Evolutionary conservation across 345 rosid genomes (phyloP).

Genomic region (Gossypium stocksii): DNA sequence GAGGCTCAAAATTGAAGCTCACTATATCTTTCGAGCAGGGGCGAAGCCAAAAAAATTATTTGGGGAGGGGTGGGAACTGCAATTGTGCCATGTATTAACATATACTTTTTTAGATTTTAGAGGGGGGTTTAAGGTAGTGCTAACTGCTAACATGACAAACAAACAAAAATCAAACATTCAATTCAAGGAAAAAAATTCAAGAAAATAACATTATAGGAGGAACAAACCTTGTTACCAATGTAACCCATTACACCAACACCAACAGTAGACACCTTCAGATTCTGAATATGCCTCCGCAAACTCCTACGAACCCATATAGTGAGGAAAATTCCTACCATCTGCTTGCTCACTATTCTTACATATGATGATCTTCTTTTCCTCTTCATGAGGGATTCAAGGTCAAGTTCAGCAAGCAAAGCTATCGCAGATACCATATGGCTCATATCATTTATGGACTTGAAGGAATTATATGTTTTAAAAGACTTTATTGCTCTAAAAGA

Average conservation of each 20-base stretch:
- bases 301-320: constrained; percentile 89
- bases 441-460: constrained; percentile 43
- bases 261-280: constrained; percentile 77
- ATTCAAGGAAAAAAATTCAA: neutral
- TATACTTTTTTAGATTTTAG: no score
- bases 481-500: constrained; percentile 52
- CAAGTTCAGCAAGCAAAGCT: constrained; percentile 57
- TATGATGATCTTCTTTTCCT: constrained; percentile 62
- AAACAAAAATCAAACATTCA: neutral
- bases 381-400: constrained; percentile 62
- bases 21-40: neutral
- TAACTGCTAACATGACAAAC: neutral
- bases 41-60: no score
- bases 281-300: constrained; percentile 78
- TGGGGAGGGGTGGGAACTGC: no score
- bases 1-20: neutral
- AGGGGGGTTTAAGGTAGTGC: neutral
- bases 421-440: constrained; percentile 25
- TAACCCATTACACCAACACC: constrained; percentile 97
- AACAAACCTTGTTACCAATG: constrained; percentile 88
- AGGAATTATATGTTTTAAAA: constrained; percentile 52
- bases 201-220: constrained; percentile 15
- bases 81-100: no score
- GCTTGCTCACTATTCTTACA: constrained; percentile 80
- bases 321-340: constrained; percentile 90